Base-by-base conservation (phyloP, 805 yeast genomes). In the Hanseniaspora meyeri region DNA sequence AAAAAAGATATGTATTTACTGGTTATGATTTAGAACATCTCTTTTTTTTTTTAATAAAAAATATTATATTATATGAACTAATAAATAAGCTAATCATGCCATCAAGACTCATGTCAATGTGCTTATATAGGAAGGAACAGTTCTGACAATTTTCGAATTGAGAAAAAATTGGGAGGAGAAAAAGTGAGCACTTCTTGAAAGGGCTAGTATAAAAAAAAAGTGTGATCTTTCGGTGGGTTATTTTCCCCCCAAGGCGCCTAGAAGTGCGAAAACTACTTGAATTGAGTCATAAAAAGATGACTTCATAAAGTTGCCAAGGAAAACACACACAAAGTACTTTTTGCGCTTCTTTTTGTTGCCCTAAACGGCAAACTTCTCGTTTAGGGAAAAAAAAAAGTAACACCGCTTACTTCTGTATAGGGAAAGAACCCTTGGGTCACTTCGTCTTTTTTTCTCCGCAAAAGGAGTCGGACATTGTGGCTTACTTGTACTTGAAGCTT, bases 281-380 rank as follows among this genome's bases (percentile, higher is more conserved):
- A 29, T 43, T 47, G 57, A 54, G 57, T 54, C 57, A 54, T 48
- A 42, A 47, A 54, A 47, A 42, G 51, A 54, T 54, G 57, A 54
- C 57, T 54, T 54, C 43, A 45, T 37, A 16, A 9, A 40, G 14
- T 4, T 10, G 16, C 19, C n/a, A 17, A 46, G 5, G 5, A 24
- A 24, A 24, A 24, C 3, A n/a, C n/a, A n/a, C n/a, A n/a, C n/a
- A 24, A 5, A 24, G 27, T 24, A 5, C 27, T 24, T 24, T 24
- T 24, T 3, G 27, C 27, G 27, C 59, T 76, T 78, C 55, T 72
- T 72, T 56, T 87, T 70, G 81, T 81, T 46, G 74, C 74, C 51
- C 74, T 75, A 37, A 70, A 72, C 61, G 78, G 78, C 12, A 82
- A 55, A 47, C 64, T 51, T 9, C 61, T 1, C 34, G 49, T 29